A percentile compares a stretch with the other conserved stretches of the same genome.
phyloP scores from a whole-genome alignment of 2,329 filamentous ascomycete genomes.

The Monilinia aucupariae region DNA sequence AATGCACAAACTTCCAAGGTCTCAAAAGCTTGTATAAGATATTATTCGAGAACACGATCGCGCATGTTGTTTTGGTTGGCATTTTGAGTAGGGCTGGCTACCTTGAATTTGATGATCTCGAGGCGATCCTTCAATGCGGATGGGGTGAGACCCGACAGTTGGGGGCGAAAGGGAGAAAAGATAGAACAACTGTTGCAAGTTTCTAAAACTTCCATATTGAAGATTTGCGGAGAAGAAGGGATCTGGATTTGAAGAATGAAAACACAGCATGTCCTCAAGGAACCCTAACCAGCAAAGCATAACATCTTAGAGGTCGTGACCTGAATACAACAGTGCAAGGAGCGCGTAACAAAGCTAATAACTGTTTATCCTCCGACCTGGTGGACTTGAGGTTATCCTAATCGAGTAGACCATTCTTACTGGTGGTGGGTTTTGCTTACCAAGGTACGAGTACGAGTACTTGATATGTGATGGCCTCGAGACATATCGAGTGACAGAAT shows the following conservation, averaged over 20 bases:
- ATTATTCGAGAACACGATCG: neutral
- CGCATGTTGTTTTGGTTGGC: neutral
- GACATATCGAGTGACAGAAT: slow-evolving; percentile 15
- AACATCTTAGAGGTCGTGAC: neutral
- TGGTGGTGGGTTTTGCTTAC: slow-evolving; percentile 1
- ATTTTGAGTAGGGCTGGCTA: neutral
- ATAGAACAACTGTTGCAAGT: slow-evolving; percentile 17
- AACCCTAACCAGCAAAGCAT: slow-evolving; percentile 10
- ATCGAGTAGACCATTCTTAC: neutral
- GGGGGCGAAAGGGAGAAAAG: neutral
- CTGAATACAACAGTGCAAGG: slow-evolving; percentile 2
- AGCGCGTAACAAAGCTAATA: neutral
- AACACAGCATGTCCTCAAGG: slow-evolving; percentile 13
- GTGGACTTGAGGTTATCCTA: neutral
- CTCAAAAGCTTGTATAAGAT: neutral
- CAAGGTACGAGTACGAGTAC: neutral
- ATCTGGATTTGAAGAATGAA: slow-evolving; percentile 6
- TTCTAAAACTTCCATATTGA: slow-evolving; percentile 13
- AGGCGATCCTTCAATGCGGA: slow-evolving; percentile 2
- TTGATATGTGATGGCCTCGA: slow-evolving; percentile 12
- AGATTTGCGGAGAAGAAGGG: slow-evolving; percentile 7
- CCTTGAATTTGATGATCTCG: neutral
- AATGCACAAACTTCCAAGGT: neutral
- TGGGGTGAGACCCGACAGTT: neutral
- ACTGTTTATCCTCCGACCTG: neutral